phyloP scores from a whole-genome alignment of 331 rosid genomes.

The Acacia concinna region DNA sequence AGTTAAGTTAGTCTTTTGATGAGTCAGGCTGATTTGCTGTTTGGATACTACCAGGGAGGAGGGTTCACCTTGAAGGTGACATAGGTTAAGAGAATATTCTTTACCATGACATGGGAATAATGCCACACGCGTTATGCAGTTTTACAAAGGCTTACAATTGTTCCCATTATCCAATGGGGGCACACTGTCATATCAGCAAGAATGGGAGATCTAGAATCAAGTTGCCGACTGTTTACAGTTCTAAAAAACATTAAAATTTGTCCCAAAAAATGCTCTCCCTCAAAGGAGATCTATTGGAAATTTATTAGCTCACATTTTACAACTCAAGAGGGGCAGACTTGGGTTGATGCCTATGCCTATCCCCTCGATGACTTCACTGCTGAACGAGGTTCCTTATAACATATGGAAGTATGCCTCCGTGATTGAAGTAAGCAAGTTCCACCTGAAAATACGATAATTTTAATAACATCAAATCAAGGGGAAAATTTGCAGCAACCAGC shows the following conservation, averaged over 20 bases:
- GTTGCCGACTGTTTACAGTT: conserved; percentile 36
- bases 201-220: conserved; percentile 28
- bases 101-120: neutral
- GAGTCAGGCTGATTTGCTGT: neutral
- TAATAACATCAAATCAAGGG: conserved; percentile 3
- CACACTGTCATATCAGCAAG: conserved; percentile 4
- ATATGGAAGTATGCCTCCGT: conserved; percentile 93
- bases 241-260: conserved; percentile 31
- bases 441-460: conserved; percentile 55
- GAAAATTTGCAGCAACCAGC: neutral
- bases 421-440: conserved; percentile 81
- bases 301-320: conserved; percentile 44
- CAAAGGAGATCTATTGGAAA: conserved; percentile 32
- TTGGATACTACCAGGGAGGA: too few relatives aligned
- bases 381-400: conserved; percentile 75
- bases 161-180: conserved; percentile 34
- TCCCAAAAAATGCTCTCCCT: conserved; percentile 31
- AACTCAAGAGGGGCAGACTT: conserved; percentile 30
- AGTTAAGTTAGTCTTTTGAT: neutral
- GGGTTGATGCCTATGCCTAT: conserved; percentile 27
- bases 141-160: conserved; percentile 22
- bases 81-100: neutral
- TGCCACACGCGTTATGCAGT: conserved; percentile 13
- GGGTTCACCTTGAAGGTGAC: neutral
- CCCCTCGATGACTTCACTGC: conserved; percentile 46